Evolutionary conservation across 2,329 filamentous ascomycete species (phyloP).

Genomic region (Xylaria sp.): DNA sequence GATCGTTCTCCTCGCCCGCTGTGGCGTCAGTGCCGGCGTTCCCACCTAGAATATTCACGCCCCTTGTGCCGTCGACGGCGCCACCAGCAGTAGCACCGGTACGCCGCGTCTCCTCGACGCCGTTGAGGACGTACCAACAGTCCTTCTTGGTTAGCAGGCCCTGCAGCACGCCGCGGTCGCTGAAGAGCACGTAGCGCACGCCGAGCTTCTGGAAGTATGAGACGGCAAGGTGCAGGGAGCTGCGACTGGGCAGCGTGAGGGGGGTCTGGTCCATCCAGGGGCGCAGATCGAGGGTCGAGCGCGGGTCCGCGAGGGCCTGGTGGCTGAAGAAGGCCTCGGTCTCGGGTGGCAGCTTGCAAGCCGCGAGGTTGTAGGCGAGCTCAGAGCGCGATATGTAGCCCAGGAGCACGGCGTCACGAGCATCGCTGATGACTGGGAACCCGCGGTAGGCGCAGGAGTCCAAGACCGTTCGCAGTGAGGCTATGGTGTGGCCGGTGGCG

Average conservation of each 20-base stretch:
- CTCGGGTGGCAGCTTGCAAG: constrained; percentile 67
- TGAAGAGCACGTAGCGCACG: constrained; percentile 86
- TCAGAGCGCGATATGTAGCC: constrained; percentile 96
- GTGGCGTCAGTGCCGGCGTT: constrained; percentile 17
- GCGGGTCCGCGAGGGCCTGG: constrained; percentile 79
- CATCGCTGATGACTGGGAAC: constrained; percentile 86
- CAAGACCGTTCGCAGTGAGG: constrained; percentile 73
- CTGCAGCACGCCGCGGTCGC: constrained; percentile 78
- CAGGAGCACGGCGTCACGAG: constrained; percentile 77
- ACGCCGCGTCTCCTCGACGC: constrained; percentile 66
- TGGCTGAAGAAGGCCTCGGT: constrained; percentile 86
- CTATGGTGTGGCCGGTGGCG: constrained; percentile 85
- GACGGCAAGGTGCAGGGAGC: constrained; percentile 81
- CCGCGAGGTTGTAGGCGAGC: constrained; percentile 78
- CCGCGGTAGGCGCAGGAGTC: constrained; percentile 80
- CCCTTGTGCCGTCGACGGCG: constrained; percentile 47
- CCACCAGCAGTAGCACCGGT: constrained; percentile 2
- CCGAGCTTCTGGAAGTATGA: constrained; percentile 95
- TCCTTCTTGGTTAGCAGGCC: constrained; percentile 97
- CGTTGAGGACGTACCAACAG: constrained; percentile 90
- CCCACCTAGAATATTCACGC: constrained; percentile 34
- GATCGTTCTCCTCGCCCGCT: constrained; percentile 28
- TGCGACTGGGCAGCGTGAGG: constrained; percentile 80
- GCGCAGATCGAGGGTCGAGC: constrained; percentile 80
- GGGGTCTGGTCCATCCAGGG: constrained; percentile 99